Base-by-base conservation (phyloP, 805 yeast species). In the Ogataea thermomethanolica region DNA sequence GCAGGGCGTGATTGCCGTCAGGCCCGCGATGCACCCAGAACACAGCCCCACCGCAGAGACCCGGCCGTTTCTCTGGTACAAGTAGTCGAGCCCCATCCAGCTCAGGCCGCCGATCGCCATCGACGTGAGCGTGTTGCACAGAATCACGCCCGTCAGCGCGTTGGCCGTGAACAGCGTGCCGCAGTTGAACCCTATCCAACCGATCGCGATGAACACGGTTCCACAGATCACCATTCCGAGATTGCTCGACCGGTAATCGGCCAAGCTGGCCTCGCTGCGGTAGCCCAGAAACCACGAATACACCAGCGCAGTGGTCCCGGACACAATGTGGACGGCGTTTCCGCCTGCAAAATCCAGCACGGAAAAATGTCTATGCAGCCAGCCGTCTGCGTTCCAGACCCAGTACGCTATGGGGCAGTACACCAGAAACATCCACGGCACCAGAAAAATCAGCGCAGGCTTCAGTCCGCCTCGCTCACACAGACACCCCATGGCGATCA, bases 1-100 rank as follows among this genome's bases (percentile, higher is more conserved):
- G 35, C 89, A 77, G n/a, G 97, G 96, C 0, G 97, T 89, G 7
- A 95, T 95, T 2, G 95, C 95, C 11, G 89, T 96, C 25, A 89
- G 72, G 2, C 96, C 97, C 13, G 95, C 83, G 51, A 89, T 84
- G 51, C 88, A 76, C 35, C 97, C 97, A 1, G 96, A 88, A 62
- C 96, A 87, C 29, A 85, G 70, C n/a, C 95, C 96, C 28, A 89
- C 93, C 59, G 89, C 80, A 6, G 95, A 81, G 84, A 91, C 82
- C 56, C 86, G 85, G 32, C 76, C 74, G 53, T 83, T 91, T 4
- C 43, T 34, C 4, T 36, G 28, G 26, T 35, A 39, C 44, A 93
- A 71, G 68, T 71, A 87, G 70, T 89, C 97, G 39, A 88, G 67
- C 24, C 84, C 51, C 61, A 89, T 78, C 96, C 96, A 89, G 3